Evolutionary conservation across 2,329 filamentous ascomycete genomes (phyloP).

Genomic region (Ceratocystis variospora): DNA sequence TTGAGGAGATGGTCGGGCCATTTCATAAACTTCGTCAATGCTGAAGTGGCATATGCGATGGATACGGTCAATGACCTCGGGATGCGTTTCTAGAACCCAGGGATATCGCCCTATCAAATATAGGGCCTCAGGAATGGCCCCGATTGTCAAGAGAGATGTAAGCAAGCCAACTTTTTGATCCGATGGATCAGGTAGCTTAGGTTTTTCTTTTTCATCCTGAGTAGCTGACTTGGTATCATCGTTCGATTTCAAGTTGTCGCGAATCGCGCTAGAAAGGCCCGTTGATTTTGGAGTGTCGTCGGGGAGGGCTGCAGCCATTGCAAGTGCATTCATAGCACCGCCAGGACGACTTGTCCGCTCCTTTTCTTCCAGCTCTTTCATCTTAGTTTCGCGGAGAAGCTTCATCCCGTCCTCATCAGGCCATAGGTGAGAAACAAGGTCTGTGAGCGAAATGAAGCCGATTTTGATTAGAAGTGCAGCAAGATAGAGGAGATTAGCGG

Average conservation of each 20-base stretch:
- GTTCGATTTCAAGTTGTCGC: conserved; percentile 23
- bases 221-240: conserved; percentile 24
- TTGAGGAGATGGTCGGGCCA: conserved; percentile 6
- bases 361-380: conserved; percentile 64
- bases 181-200: conserved; percentile 51
- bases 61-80: conserved; percentile 64
- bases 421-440: conserved; percentile 86
- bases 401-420: conserved; percentile 76
- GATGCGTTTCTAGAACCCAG: conserved; percentile 77
- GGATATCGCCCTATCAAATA: conserved; percentile 86
- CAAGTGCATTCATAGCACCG: conserved; percentile 65
- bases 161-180: conserved; percentile 83
- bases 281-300: conserved; percentile 53
- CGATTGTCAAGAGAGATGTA: conserved; percentile 75
- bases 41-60: conserved; percentile 77
- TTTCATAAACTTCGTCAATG: conserved; percentile 54
- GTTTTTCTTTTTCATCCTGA: conserved; percentile 37
- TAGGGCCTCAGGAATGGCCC: conserved; percentile 80
- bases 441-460: conserved; percentile 82
- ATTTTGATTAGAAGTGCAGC: conserved; percentile 90
- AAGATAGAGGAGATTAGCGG: conserved; percentile 84
- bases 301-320: conserved; percentile 70
- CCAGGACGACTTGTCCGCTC: conserved; percentile 59
- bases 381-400: conserved; percentile 50
- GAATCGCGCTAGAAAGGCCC: conserved; percentile 34